phyloP scores from a whole-genome alignment of 768 basidiomycete genomes.

The Boletus patriciae region DNA sequence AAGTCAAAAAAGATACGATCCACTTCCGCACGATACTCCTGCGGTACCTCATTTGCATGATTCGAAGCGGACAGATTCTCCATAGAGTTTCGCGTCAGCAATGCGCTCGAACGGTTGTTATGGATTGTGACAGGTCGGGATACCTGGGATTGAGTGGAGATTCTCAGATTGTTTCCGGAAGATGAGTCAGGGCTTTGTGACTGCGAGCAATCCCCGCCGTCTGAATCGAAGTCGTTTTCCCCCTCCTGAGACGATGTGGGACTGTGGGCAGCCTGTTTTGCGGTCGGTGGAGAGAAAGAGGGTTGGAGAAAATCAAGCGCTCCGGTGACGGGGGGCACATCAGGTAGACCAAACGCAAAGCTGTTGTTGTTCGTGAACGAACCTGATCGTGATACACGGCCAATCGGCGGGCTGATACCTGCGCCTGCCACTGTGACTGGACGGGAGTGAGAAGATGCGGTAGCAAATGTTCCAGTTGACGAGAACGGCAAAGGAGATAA shows the following conservation, averaged over 20 bases:
- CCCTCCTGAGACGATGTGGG: slow-evolving; percentile 48
- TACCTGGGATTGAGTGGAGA: slow-evolving; percentile 23
- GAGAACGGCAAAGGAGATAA: slow-evolving; percentile 33
- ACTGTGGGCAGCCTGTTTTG: slow-evolving; percentile 21
- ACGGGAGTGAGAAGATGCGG: slow-evolving; percentile 27
- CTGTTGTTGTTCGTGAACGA: slow-evolving; percentile 50
- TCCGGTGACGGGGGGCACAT: slow-evolving; percentile 24
- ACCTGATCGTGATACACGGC: slow-evolving; percentile 58
- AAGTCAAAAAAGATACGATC: slow-evolving; percentile 92
- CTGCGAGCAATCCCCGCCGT: slow-evolving; percentile 36
- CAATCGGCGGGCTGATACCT: slow-evolving; percentile 40
- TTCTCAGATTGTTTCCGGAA: slow-evolving; percentile 24
- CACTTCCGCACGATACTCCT: slow-evolving; percentile 78
- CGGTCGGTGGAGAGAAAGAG: slow-evolving; percentile 6
- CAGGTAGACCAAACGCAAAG: slow-evolving; percentile 39
- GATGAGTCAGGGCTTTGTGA: slow-evolving; percentile 34
- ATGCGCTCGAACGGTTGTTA: slow-evolving; percentile 10
- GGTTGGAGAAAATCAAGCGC: slow-evolving; percentile 34
- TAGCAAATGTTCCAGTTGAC: slow-evolving; percentile 32
- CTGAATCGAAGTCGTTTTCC: slow-evolving; percentile 49
- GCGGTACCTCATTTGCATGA: slow-evolving; percentile 66
- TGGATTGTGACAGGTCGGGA: slow-evolving; percentile 22
- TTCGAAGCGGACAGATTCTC: slow-evolving; percentile 30
- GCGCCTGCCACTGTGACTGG: slow-evolving; percentile 20
- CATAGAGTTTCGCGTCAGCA: slow-evolving; percentile 20